Conservation (phyloP, 1,284 basidiomycete genomes). For the Irpex sp. region DNA sequence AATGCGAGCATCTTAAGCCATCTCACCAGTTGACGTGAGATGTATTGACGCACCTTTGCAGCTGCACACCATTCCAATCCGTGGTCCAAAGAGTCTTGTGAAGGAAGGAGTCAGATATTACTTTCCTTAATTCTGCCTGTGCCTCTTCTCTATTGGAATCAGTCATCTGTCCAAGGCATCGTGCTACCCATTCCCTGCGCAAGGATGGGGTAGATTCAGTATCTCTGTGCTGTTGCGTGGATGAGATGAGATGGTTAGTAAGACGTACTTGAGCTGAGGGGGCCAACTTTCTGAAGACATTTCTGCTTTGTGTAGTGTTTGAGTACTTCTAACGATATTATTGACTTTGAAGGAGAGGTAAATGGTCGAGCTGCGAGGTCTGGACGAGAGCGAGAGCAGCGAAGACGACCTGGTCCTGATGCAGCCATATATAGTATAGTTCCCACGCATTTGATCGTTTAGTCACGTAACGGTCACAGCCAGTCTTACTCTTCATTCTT, state of each 20-base stretch:
- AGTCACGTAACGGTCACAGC: not conserved
- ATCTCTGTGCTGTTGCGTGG: too few relatives aligned
- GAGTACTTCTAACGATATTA: not conserved
- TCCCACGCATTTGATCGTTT: not conserved
- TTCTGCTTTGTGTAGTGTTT: not conserved
- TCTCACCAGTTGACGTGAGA: slow-evolving; percentile 12
- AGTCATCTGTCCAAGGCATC: slow-evolving; percentile 79
- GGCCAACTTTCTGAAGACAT: slow-evolving; percentile 38
- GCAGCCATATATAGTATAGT: not conserved
- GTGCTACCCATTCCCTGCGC: slow-evolving; percentile 79
- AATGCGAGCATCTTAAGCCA: slow-evolving; percentile 20
- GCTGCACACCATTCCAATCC: slow-evolving; percentile 80
- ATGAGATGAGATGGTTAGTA: too few relatives aligned
- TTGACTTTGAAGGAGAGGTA: not conserved
- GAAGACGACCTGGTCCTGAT: not conserved
- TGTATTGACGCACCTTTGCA: slow-evolving; percentile 59
- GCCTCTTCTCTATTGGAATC: slow-evolving; percentile 72
- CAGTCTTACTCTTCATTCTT: not conserved
- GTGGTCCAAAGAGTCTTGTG: slow-evolving; percentile 83
- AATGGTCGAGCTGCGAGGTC: not conserved
- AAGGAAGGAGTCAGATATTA: slow-evolving; percentile 80
- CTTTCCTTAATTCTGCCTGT: slow-evolving; percentile 79
- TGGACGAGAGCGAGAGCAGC: not conserved
- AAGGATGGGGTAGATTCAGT: too few relatives aligned
- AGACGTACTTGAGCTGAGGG: slow-evolving; percentile 33